Conservation (phyloP, 1,139 yeast species). For the Trichomonascaceae sp. region DNA sequence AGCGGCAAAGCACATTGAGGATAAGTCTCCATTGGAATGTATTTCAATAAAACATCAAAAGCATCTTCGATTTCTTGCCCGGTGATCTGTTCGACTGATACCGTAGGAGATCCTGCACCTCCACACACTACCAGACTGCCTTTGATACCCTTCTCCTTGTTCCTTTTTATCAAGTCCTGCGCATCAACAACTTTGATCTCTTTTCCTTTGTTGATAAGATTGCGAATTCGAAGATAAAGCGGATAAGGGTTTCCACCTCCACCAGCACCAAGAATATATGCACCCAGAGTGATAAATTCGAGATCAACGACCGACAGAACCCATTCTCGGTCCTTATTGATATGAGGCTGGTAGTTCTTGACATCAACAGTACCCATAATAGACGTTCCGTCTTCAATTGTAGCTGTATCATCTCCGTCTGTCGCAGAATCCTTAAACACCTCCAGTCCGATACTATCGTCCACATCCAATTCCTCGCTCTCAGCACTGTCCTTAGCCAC, state of each 20-base stretch:
- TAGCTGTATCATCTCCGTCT: constrained; percentile 1
- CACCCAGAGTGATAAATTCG: constrained; percentile 39
- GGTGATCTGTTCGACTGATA: constrained; percentile 38
- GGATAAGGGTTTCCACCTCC: constrained; percentile 49
- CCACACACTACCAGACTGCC: constrained; percentile 31
- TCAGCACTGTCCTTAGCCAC: background rate
- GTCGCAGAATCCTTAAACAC: background rate
- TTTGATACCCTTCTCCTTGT: constrained; percentile 25
- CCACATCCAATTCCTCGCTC: constrained; percentile 10
- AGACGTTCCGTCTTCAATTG: constrained; percentile 4
- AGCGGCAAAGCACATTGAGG: constrained; percentile 31
- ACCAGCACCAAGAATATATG: constrained; percentile 45
- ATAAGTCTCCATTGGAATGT: constrained; percentile 12
- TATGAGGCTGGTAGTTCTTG: constrained; percentile 32
- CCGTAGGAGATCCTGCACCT: constrained; percentile 45
- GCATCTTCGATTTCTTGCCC: constrained; percentile 37
- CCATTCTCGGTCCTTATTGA: constrained; percentile 39
- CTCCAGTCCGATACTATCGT: background rate
- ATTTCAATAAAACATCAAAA: constrained; percentile 29
- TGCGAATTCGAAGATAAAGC: constrained; percentile 34
- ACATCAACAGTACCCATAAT: constrained; percentile 3
- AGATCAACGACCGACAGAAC: constrained; percentile 36
- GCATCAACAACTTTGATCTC: constrained; percentile 34
- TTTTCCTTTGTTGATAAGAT: constrained; percentile 34
- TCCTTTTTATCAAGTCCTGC: constrained; percentile 23